phyloP scores from a whole-genome alignment of 2,329 filamentous ascomycete species.

The Rhynchosporium secalis region DNA sequence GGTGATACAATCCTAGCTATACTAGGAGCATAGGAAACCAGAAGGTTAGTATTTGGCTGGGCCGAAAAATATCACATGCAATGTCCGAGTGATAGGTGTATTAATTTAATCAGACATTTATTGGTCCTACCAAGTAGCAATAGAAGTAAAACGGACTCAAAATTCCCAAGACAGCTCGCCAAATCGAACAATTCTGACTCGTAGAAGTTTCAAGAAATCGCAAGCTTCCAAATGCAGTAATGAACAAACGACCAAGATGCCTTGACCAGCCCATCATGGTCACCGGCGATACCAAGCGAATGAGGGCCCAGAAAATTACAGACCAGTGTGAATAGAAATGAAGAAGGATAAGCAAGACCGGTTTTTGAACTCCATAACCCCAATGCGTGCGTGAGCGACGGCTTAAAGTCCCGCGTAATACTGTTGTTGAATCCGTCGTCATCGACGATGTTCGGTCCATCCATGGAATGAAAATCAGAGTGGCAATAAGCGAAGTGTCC shows the following conservation, averaged over 20 bases:
- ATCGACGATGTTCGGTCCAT: constrained; percentile 1
- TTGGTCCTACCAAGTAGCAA: neutral
- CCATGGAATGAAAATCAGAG: neutral
- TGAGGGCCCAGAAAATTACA: neutral
- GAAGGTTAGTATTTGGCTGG: no score
- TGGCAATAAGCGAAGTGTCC: neutral
- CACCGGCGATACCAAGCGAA: neutral
- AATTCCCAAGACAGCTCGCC: neutral
- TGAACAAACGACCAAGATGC: constrained; percentile 7
- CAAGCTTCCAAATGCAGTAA: constrained; percentile 1
- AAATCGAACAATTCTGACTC: neutral
- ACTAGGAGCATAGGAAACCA: no score
- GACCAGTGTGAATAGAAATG: neutral
- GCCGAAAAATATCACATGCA: neutral
- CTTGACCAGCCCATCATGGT: neutral
- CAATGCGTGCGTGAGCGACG: constrained; percentile 12
- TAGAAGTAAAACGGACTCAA: neutral
- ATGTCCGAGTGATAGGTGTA: neutral
- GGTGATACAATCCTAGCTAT: no score
- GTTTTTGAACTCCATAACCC: constrained; percentile 10
- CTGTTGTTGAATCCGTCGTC: neutral
- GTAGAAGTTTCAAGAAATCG: neutral
- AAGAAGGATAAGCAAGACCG: constrained; percentile 8
- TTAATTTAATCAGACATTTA: neutral
- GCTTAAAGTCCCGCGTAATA: constrained; percentile 1